These are phyloP conservation scores for Cryptococcus maquisensis DNA, from an alignment of 1,284 basidiomycete genomes.

Conservation along the genomic window DNA sequence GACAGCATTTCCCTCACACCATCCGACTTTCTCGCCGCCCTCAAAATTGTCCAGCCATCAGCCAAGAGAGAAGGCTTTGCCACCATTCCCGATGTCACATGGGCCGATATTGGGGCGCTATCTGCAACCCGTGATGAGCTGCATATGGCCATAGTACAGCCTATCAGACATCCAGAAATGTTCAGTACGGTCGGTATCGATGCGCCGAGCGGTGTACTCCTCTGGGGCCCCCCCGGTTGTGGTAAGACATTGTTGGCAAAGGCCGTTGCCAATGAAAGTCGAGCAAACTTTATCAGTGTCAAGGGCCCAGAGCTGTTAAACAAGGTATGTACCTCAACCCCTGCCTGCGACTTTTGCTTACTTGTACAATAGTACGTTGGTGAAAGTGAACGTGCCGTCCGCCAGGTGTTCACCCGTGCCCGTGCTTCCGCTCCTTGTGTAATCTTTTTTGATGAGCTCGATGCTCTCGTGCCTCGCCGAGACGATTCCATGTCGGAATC, in stretches of 20 bases:
- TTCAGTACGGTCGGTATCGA: conserved; percentile 83
- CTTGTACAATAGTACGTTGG: conserved; percentile 76
- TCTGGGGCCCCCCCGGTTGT: conserved; percentile 99
- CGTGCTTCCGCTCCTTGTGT: conserved; percentile 95
- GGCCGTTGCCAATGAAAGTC: conserved; percentile 90
- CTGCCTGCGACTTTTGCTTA: not conserved
- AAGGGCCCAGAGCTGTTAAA: conserved; percentile 96
- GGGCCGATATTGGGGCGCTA: conserved; percentile 92
- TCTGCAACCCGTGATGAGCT: conserved; percentile 81
- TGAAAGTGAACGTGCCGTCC: conserved; percentile 90
- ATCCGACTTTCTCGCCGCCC: conserved; percentile 71
- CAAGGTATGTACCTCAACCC: conserved; percentile 62
- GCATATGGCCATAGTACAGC: conserved; percentile 95
- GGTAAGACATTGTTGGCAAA: conserved; percentile 95
- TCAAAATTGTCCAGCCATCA: conserved; percentile 85
- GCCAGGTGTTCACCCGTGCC: conserved; percentile 96
- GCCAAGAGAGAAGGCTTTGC: conserved; percentile 97
- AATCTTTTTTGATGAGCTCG: conserved; percentile 99
- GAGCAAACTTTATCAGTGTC: conserved; percentile 94
- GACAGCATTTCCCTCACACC: conserved; percentile 73
- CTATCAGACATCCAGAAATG: conserved; percentile 82
- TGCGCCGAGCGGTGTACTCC: conserved; percentile 80
- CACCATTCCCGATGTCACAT: conserved; percentile 91
- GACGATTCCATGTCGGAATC: conserved; percentile 93
- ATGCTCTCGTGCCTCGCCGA: conserved; percentile 88